Conservation (phyloP, 83 land plant genomes). For the Diphasiastrum complanatum region DNA sequence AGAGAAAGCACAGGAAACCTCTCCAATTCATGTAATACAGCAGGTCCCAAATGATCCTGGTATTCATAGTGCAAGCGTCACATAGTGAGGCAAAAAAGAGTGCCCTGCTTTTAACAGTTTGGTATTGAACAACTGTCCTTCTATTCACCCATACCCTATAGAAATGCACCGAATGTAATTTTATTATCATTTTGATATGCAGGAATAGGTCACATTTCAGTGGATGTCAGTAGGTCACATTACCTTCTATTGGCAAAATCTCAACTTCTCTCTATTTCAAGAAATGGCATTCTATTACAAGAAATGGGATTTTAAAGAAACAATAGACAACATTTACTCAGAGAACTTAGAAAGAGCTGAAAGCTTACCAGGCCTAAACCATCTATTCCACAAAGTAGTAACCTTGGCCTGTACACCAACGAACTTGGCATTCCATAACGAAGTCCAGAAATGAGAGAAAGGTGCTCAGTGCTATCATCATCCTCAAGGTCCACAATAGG, state of each 20-base stretch:
- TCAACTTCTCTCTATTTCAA: no score
- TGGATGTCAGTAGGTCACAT: no score
- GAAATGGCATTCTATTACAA: no score
- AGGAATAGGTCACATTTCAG: no score
- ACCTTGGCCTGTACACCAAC: slow-evolving; percentile 70
- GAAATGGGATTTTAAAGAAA: neutral
- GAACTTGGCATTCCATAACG: slow-evolving; percentile 59
- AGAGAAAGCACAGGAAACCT: slow-evolving; percentile 94
- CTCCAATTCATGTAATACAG: slow-evolving; percentile 87
- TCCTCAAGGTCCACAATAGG: slow-evolving; percentile 19
- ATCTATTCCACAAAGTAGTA: slow-evolving; percentile 74
- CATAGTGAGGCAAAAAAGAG: neutral
- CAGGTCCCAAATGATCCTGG: slow-evolving; percentile 96
- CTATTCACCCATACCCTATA: no score
- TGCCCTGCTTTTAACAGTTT: no score
- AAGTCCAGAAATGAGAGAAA: slow-evolving; percentile 49
- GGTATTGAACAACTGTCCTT: no score
- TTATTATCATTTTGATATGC: no score
- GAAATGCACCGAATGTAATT: no score
- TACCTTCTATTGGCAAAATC: no score
- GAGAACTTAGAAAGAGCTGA: neutral
- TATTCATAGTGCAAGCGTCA: slow-evolving; percentile 4
- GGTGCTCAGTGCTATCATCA: slow-evolving; percentile 36
- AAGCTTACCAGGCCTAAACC: slow-evolving; percentile 63
- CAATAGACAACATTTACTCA: neutral